These are phyloP conservation scores for Apiotrichum akiyoshidainum DNA, from an alignment of 1,284 basidiomycete species.

Conservation along the genomic window DNA sequence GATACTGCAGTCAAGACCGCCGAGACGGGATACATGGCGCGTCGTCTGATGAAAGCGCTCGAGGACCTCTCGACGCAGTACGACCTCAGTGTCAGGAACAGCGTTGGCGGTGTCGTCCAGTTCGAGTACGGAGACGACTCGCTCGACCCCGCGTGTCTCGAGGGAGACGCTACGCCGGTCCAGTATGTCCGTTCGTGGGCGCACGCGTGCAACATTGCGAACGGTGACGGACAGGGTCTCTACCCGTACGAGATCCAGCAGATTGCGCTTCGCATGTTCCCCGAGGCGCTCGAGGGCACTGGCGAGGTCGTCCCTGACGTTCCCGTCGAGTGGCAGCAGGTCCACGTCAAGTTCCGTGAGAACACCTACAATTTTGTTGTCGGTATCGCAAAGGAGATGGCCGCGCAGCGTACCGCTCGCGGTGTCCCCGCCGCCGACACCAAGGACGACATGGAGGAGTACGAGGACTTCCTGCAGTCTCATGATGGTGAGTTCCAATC, in stretches of 20 bases:
- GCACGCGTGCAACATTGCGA: slow-evolving; percentile 71
- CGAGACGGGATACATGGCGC: slow-evolving; percentile 99
- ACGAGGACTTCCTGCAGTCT: slow-evolving; percentile 38
- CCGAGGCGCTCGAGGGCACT: slow-evolving; percentile 20
- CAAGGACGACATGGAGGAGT: slow-evolving; percentile 66
- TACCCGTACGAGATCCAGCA: slow-evolving; percentile 85
- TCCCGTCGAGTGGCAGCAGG: slow-evolving; percentile 52
- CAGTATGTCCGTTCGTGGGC: slow-evolving; percentile 84
- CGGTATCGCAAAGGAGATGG: slow-evolving; percentile 68
- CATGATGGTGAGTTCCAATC: slow-evolving; percentile 28
- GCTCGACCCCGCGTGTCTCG: slow-evolving; percentile 91
- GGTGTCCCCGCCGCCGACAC: slow-evolving; percentile 69
- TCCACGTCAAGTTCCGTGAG: slow-evolving; percentile 71
- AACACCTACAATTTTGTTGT: slow-evolving; percentile 73
- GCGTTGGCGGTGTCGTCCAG: slow-evolving; percentile 93
- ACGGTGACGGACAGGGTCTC: slow-evolving; percentile 62
- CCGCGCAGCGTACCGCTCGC: slow-evolving; percentile 65
- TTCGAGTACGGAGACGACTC: slow-evolving; percentile 98
- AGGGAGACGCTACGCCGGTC: slow-evolving; percentile 89
- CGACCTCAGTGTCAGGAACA: slow-evolving; percentile 94
- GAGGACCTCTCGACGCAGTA: slow-evolving; percentile 97
- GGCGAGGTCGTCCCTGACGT: slow-evolving; percentile 22
- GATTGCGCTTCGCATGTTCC: slow-evolving; percentile 60
- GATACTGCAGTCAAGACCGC: slow-evolving; percentile 99
- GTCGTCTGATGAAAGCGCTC: slow-evolving; percentile 96